phyloP scores from a whole-genome alignment of 2,329 filamentous ascomycete species.

The Stachybotrys echinatus region DNA sequence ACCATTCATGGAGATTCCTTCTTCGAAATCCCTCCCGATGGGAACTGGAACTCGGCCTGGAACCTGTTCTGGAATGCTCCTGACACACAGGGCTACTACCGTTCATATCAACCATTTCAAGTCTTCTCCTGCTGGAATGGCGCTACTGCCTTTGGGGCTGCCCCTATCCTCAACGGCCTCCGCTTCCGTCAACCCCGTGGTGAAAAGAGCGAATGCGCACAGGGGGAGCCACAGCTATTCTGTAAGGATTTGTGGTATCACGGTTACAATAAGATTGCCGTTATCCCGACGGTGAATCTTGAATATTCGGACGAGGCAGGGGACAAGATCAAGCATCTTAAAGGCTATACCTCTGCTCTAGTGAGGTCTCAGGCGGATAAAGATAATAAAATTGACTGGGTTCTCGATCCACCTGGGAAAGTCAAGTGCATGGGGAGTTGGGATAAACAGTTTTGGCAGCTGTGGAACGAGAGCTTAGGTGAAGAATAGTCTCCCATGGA shows the following conservation, averaged over 20 bases:
- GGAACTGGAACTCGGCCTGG: conserved; percentile 42
- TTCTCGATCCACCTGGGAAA: conserved; percentile 32
- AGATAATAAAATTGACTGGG: conserved; percentile 35
- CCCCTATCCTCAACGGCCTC: conserved; percentile 38
- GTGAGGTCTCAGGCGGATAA: conserved; percentile 17
- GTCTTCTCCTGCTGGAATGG: conserved; percentile 61
- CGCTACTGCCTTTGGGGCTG: conserved; percentile 40
- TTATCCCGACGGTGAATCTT: conserved; percentile 50
- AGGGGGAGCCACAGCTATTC: conserved; percentile 51
- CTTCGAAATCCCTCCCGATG: conserved; percentile 45
- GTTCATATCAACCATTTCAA: conserved; percentile 43
- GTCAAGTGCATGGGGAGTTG: conserved; percentile 44
- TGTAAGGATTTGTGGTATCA: conserved; percentile 51
- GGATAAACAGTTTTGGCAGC: conserved; percentile 32
- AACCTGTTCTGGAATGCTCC: conserved; percentile 49
- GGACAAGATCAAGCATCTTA: conserved; percentile 39
- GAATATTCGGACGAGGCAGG: conserved; percentile 45
- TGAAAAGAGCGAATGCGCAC: conserved; percentile 38
- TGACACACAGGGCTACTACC: conserved; percentile 25
- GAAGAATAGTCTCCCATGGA: too few species aligned
- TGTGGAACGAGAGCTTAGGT: conserved; percentile 24
- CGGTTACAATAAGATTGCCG: conserved; percentile 47
- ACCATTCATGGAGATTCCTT: conserved; percentile 48
- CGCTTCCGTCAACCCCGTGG: conserved; percentile 32
- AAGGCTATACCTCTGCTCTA: conserved; percentile 41